Percentiles rank a stretch among this genome's conserved stretches.
Conservation (phyloP, 306 rosid genomes). For the Vachellia pachyceras region DNA sequence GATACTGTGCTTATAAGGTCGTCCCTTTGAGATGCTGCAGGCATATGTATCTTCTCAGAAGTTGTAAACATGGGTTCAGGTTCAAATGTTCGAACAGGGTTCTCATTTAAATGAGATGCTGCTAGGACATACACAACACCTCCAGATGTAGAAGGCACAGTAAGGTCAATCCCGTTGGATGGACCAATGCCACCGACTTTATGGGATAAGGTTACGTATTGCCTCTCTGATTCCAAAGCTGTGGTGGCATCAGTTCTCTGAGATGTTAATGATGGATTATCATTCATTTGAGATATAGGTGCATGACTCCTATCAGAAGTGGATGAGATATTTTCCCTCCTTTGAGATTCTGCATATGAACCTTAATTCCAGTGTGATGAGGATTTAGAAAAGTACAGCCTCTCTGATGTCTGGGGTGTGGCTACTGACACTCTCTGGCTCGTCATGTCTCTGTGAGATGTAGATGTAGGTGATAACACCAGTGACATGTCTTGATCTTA, state of each 20-base stretch:
- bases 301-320: conserved; percentile 44
- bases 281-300: conserved; percentile 43
- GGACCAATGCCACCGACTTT: conserved; percentile 39
- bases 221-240: conserved; percentile 44
- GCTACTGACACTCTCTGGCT: conserved; percentile 41
- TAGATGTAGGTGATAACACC: conserved; percentile 44
- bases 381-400: conserved; percentile 43
- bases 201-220: conserved; percentile 45
- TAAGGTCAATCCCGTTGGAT: conserved; percentile 35
- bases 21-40: conserved; percentile 40
- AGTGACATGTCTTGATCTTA: conserved; percentile 51
- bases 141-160: conserved; percentile 46
- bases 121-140: conserved; percentile 37
- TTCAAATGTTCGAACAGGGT: conserved; percentile 38
- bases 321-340: conserved; percentile 50
- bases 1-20: background rate
- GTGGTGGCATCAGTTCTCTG: conserved; percentile 37
- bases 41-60: conserved; percentile 37
- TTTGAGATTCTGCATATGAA: conserved; percentile 41
- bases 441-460: conserved; percentile 47
- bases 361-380: conserved; percentile 52
- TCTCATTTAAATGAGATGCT: conserved; percentile 50
- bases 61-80: conserved; percentile 48
- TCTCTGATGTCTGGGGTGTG: conserved; percentile 52
- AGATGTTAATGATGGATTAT: conserved; percentile 34